These are phyloP conservation scores for Tieghemostelium lacteum DNA, from an alignment of 78 protist genomes.

Conservation along the genomic window DNA sequence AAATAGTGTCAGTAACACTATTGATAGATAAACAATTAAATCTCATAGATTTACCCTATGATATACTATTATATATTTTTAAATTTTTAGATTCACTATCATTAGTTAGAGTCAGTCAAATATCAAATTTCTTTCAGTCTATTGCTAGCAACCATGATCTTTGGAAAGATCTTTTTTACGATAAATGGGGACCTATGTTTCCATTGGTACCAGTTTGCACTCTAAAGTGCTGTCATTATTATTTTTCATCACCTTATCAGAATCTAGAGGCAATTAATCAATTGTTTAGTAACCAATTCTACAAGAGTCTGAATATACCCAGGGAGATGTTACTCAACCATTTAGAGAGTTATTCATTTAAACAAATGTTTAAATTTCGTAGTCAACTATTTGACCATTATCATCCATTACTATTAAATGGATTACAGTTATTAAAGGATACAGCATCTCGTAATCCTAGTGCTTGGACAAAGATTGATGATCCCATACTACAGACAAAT, in stretches of 20 bases:
- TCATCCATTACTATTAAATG: conserved; percentile 26
- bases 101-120: conserved; percentile 32
- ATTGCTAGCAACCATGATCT: conserved; percentile 49
- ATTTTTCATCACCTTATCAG: conserved; percentile 43
- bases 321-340: background rate
- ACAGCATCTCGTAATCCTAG: background rate
- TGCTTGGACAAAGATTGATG: conserved; percentile 23
- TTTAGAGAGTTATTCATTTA: conserved; percentile 14
- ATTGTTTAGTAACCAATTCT: conserved; percentile 29
- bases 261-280: conserved; percentile 48
- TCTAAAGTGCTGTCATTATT: conserved; percentile 60
- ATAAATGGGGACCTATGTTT: conserved; percentile 66
- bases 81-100: conserved; percentile 38
- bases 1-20: background rate
- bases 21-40: background rate
- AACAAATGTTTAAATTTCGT: conserved; percentile 67
- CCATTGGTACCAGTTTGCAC: conserved; percentile 73
- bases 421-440: conserved; percentile 5
- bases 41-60: conserved; percentile 57
- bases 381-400: conserved; percentile 24
- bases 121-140: conserved; percentile 46
- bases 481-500: background rate
- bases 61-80: conserved; percentile 32
- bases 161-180: conserved; percentile 50
- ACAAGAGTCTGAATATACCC: conserved; percentile 44